A percentile compares a stretch with the other conserved stretches of the same genome.
Conservation (phyloP, 192 early-diverging fungal genomes). For the Backusella luteola region DNA sequence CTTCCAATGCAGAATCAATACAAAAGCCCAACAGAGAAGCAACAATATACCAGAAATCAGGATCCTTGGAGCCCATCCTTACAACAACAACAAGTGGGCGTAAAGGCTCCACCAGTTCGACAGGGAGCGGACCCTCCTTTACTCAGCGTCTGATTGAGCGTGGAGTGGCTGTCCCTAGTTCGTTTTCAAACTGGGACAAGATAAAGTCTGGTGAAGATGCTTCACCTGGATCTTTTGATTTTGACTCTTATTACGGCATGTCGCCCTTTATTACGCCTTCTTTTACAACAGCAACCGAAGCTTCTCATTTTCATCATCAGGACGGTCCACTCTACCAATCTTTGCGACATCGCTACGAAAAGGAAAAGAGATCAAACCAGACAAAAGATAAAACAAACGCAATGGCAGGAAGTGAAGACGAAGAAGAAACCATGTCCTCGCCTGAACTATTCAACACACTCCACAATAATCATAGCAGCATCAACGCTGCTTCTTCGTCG, state of each 20-base stretch:
- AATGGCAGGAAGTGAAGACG: conserved; percentile 6
- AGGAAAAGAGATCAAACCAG: conserved; percentile 11
- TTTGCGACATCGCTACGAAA: conserved; percentile 29
- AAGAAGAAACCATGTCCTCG: conserved; percentile 13
- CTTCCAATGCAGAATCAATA: background rate
- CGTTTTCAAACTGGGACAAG: conserved; percentile 23
- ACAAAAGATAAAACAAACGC: background rate
- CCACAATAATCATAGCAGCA: background rate
- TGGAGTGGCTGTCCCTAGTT: conserved; percentile 32
- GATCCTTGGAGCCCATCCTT: background rate
- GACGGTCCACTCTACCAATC: conserved; percentile 14
- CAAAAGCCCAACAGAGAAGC: background rate
- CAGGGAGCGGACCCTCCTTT: conserved; percentile 13
- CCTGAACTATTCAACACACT: background rate
- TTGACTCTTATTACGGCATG: conserved; percentile 31
- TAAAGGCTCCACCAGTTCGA: conserved; percentile 1
- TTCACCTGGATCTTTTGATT: conserved; percentile 16
- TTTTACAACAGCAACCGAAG: conserved; percentile 8
- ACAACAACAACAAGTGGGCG: background rate
- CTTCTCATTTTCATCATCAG: conserved; percentile 5
- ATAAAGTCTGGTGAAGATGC: background rate
- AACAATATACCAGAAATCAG: background rate
- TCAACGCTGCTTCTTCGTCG: background rate
- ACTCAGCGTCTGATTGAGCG: conserved; percentile 29
- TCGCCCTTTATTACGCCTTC: conserved; percentile 31